These are phyloP conservation scores for Curvularia sp. DNA, from an alignment of 2,329 filamentous ascomycete species.

Conservation along the genomic window DNA sequence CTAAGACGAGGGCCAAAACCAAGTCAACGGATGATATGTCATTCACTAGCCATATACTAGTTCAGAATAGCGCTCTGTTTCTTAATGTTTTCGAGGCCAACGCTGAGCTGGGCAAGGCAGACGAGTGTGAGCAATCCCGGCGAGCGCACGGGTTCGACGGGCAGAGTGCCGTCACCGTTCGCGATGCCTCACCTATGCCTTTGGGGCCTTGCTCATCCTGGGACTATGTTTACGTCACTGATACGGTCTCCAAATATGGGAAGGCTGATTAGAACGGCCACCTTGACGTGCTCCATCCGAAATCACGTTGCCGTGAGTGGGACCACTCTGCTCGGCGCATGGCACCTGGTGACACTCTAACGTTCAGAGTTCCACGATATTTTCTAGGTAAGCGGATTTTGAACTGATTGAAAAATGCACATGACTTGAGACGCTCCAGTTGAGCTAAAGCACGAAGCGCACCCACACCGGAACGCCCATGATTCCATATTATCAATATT, in stretches of 20 bases:
- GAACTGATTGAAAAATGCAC: not conserved
- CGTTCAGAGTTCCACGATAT: not conserved
- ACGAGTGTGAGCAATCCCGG: not conserved
- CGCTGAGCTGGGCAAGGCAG: conserved; percentile 9
- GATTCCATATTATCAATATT: not conserved
- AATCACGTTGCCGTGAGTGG: not conserved
- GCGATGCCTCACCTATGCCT: conserved; percentile 5
- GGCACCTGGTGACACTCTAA: not conserved
- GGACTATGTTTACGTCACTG: not conserved
- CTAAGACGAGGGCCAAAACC: conserved; percentile 20
- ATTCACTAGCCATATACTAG: conserved; percentile 6
- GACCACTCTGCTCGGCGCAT: not conserved
- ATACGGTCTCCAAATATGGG: conserved; percentile 7
- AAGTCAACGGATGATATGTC: conserved; percentile 4
- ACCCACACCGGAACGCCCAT: no score
- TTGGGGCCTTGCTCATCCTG: conserved; percentile 1
- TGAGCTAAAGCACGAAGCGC: no score
- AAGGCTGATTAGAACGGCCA: conserved; percentile 3
- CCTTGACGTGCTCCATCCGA: not conserved
- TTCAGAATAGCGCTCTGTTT: conserved; percentile 7
- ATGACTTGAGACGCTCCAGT: not conserved
- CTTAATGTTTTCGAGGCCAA: conserved; percentile 5
- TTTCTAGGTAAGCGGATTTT: not conserved
- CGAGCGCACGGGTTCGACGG: not conserved
- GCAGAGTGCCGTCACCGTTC: not conserved